Base-by-base conservation (phyloP, 202 grass and related monocot genomes). In the Cymbopogon flexuosus region DNA sequence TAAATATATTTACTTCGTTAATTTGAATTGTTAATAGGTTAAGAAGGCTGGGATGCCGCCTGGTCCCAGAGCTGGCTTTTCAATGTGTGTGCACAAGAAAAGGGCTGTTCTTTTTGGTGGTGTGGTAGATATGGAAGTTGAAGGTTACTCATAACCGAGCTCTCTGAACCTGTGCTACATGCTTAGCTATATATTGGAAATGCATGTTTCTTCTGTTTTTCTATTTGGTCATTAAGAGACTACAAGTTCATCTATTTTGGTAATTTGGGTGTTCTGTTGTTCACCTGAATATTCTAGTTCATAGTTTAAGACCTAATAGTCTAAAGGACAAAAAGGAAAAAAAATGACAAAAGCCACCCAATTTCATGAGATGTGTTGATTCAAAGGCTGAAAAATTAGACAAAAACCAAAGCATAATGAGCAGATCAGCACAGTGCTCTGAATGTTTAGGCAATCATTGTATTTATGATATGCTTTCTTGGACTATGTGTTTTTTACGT, bases 41-140 rank as follows among this genome's bases (percentile, higher is more conserved):
- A 97, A 97, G 84, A 97, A 94, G 77, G 92, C 77, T 71, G 95
- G 95, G 75, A 97, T 97, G 88, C 95, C 95, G 3, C 95, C 95
- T 78, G 90, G 95, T 29, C 81, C 95, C 6, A 91, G 95, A 73
- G 92, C 95, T 87, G 95, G 95, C 30, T 97, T 97, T 90, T 97
- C 95, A 33, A 93, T 94, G 88, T 93, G 86, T 84, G 84, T 97
- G 62, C 92, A 97, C 86, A 97, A 94, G 87, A 97, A 93, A 82
- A 81, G 95, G 71, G 95, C 92, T 79, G 88, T 94, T 61, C 90
- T 97, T 62, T 97, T 97, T 78, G 92, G 95, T 60, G 95, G 95
- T 57, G 92, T 97, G 31, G 84, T 94, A 64, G 95, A 97, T 86
- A 97, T 94, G 95, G 92, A 97, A 91, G 79, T 91, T 68, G 84